Base-by-base conservation (phyloP, 495 filamentous ascomycete species). In the Penicillium herquei region DNA sequence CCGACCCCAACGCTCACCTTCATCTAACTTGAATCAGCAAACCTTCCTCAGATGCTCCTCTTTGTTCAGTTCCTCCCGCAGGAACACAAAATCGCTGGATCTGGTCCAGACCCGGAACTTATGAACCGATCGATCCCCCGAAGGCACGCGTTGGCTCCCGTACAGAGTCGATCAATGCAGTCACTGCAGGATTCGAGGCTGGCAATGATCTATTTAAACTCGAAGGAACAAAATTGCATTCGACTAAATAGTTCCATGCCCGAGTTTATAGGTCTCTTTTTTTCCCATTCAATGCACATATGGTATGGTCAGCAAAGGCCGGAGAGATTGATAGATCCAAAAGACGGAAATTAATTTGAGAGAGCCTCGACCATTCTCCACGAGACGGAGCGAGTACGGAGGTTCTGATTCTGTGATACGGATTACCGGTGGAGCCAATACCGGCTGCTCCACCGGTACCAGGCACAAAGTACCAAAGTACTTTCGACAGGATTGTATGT, bases 381-480 rank as follows among this genome's bases (percentile, higher is more conserved):
- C 21, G 34, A 37, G 34, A 10, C 34, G 34, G 34, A 37, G 34
- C 34, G 39, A 41, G 35, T 26, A 51, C 10, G 5, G 17, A 33
- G 26, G 26, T 30, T 26, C 41, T 21, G 43, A 3, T 26, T 17
- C 4, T 46, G 17, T 17, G 8, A 26, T 21, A 26, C 14, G 14
- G 35, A n/a, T 39, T 42, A 33, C 50, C 49, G 42, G 43, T 48
- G 52, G 52, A 34, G n/a, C 18, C 44, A 47, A 39, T 48, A 39
- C 52, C 52, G 52, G 52, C 7, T 54, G 16, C 43, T 17, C 52
- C 44, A 47, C 44, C 35, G 42, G 43, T 39, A 55, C 41, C 30
- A 13, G 13, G 39, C 21, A 39, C 33, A 9, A 21, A 26, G 16
- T 43, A 17, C 3, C 8, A 41, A n/a, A 0, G 9, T 45, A 31